These are phyloP conservation scores for Penicillium odoratum DNA, from an alignment of 495 filamentous ascomycete genomes.

Conservation along the genomic window DNA sequence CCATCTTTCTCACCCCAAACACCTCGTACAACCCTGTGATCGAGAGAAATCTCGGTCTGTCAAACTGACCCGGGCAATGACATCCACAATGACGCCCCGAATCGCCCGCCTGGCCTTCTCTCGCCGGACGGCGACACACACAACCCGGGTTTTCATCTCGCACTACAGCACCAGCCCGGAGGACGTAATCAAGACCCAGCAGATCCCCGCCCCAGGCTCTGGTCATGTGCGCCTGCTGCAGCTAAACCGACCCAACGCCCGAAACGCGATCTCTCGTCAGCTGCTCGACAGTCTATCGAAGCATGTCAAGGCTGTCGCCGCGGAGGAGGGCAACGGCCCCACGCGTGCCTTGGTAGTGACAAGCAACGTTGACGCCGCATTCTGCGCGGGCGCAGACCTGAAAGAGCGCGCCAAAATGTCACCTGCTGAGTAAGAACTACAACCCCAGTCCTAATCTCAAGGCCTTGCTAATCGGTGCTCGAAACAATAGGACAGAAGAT, in stretches of 20 bases:
- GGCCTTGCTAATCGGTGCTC: constrained; percentile 3
- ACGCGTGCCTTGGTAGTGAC: constrained; percentile 80
- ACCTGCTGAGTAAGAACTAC: constrained; percentile 57
- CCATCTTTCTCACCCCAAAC: not conserved
- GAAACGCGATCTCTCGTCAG: constrained; percentile 84
- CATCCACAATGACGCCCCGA: constrained; percentile 34
- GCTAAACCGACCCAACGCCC: constrained; percentile 77
- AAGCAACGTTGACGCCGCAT: constrained; percentile 73
- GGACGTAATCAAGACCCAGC: constrained; percentile 64
- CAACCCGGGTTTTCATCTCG: constrained; percentile 34
- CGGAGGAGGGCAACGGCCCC: constrained; percentile 61
- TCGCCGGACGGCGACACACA: constrained; percentile 22
- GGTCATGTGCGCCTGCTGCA: constrained; percentile 87
- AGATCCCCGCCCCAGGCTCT: constrained; percentile 74
- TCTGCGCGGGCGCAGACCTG: constrained; percentile 93
- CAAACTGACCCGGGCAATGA: constrained; percentile 14
- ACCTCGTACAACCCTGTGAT: constrained; percentile 7
- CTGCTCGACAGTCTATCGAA: constrained; percentile 67
- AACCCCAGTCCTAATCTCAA: not conserved
- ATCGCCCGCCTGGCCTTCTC: constrained; percentile 26
- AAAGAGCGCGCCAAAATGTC: constrained; percentile 82
- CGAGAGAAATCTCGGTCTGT: constrained; percentile 1
- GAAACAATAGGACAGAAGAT: constrained; percentile 56
- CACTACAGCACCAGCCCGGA: constrained; percentile 38
- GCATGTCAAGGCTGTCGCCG: constrained; percentile 67